Percentiles rank a stretch among this genome's conserved stretches.
phyloP scores from a whole-genome alignment of 345 rosid species.

The Pugionium dolabratum region DNA sequence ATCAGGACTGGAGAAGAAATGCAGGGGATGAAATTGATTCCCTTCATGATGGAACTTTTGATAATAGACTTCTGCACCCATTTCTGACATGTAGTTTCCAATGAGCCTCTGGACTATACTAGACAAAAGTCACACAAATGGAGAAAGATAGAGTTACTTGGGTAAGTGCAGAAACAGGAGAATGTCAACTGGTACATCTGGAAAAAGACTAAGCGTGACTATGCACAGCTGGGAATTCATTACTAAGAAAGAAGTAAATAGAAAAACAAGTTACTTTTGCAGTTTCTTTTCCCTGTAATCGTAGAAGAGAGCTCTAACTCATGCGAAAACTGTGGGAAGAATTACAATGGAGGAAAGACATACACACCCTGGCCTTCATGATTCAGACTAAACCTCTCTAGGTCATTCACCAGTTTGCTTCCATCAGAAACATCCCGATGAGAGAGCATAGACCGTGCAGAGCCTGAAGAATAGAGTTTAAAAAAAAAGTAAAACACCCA shows the following conservation, averaged over 20 bases:
- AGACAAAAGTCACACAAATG: constrained; percentile 16
- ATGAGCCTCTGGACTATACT: constrained; percentile 66
- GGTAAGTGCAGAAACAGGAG: not conserved
- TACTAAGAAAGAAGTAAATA: too few species aligned
- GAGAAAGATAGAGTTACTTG: constrained; percentile 6
- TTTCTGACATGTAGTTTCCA: constrained; percentile 60
- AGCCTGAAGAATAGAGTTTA: constrained; percentile 49
- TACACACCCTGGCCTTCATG: constrained; percentile 60
- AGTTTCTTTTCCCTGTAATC: not conserved
- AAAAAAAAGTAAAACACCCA: not conserved
- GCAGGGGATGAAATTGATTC: constrained; percentile 69
- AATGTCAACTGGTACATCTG: not conserved
- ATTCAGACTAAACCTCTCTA: constrained; percentile 46
- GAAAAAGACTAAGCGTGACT: too few species aligned
- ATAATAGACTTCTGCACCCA: constrained; percentile 84
- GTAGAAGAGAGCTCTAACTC: not conserved
- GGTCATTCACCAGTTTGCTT: constrained; percentile 62
- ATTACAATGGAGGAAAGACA: constrained; percentile 37
- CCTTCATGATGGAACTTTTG: constrained; percentile 70
- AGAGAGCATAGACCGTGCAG: constrained; percentile 84
- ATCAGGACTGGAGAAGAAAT: constrained; percentile 69
- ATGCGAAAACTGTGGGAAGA: constrained; percentile 6
- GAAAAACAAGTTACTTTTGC: too few species aligned
- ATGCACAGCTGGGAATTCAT: too few species aligned
- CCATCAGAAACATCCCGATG: constrained; percentile 63